These are phyloP conservation scores for Hygrocybe coccinea DNA, from an alignment of 768 basidiomycete genomes.

Conservation along the genomic window DNA sequence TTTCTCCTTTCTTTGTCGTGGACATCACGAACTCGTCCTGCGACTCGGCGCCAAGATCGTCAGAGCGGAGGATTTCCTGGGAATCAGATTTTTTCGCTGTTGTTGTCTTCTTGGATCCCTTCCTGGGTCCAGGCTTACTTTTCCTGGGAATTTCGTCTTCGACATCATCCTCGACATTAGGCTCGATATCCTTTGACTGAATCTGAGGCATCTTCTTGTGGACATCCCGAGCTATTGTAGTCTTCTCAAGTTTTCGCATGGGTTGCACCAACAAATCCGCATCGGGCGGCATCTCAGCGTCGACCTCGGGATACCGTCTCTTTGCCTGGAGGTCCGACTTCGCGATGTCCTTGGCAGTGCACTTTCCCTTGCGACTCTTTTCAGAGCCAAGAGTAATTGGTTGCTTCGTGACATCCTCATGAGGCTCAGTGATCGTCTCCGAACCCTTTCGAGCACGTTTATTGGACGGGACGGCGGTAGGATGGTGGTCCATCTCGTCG, in stretches of 20 bases:
- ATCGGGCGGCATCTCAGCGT: background rate
- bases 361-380: too few relatives aligned
- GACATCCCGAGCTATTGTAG: too few relatives aligned
- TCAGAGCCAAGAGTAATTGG: too few relatives aligned
- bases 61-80: too few relatives aligned
- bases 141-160: conserved; percentile 11
- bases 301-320: background rate
- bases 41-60: too few relatives aligned
- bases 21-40: too few relatives aligned
- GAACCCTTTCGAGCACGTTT: background rate
- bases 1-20: too few relatives aligned
- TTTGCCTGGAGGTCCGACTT: background rate
- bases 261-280: background rate
- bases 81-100: too few relatives aligned
- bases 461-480: background rate
- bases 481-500: background rate
- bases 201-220: conserved; percentile 2
- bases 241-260: background rate
- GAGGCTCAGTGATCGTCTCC: too few relatives aligned
- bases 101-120: too few relatives aligned
- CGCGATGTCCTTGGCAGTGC: too few relatives aligned
- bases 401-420: background rate
- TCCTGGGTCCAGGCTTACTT: too few relatives aligned
- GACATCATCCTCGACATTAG: conserved; percentile 16
- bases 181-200: background rate